Conservation (phyloP, 2,329 filamentous ascomycete genomes). For the Colletotrichum plurivorum region DNA sequence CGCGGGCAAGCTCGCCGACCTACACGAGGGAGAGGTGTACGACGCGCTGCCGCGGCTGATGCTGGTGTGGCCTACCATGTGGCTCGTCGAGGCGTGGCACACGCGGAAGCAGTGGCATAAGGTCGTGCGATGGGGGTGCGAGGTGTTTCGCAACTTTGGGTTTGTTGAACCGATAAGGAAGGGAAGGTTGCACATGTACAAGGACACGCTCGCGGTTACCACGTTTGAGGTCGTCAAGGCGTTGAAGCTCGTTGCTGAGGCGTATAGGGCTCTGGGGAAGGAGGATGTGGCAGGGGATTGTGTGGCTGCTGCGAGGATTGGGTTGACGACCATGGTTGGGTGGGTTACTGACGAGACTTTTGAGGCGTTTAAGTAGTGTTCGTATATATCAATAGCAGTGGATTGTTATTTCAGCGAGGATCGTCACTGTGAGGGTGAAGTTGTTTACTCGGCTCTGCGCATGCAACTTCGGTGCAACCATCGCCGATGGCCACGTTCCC, state of each 20-base stretch:
- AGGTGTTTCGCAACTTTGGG: slow-evolving; percentile 53
- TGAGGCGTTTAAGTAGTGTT: slow-evolving; percentile 23
- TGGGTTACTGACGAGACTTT: slow-evolving; percentile 47
- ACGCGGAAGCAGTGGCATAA: slow-evolving; percentile 50
- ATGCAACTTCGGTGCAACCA: no score
- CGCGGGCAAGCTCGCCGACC: slow-evolving; percentile 48
- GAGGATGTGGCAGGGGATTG: slow-evolving; percentile 46
- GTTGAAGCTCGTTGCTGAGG: slow-evolving; percentile 48
- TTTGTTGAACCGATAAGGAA: slow-evolving; percentile 44
- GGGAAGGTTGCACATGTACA: slow-evolving; percentile 45
- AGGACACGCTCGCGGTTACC: slow-evolving; percentile 45
- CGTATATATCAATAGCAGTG: not conserved
- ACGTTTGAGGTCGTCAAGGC: slow-evolving; percentile 53
- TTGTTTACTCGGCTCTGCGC: no score
- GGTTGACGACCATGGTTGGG: slow-evolving; percentile 50
- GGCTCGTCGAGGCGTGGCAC: slow-evolving; percentile 51
- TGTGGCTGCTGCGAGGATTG: slow-evolving; percentile 47
- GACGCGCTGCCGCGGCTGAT: slow-evolving; percentile 49
- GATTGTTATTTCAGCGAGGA: no score
- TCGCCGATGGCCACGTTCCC: no score
- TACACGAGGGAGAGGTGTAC: slow-evolving; percentile 51
- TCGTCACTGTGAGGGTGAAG: no score
- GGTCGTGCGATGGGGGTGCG: slow-evolving; percentile 47
- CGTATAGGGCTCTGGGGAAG: slow-evolving; percentile 48
- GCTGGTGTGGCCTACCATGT: slow-evolving; percentile 54